Evolutionary conservation across 2,329 filamentous ascomycete genomes (phyloP).

Genomic region (Blumeria hordei): DNA sequence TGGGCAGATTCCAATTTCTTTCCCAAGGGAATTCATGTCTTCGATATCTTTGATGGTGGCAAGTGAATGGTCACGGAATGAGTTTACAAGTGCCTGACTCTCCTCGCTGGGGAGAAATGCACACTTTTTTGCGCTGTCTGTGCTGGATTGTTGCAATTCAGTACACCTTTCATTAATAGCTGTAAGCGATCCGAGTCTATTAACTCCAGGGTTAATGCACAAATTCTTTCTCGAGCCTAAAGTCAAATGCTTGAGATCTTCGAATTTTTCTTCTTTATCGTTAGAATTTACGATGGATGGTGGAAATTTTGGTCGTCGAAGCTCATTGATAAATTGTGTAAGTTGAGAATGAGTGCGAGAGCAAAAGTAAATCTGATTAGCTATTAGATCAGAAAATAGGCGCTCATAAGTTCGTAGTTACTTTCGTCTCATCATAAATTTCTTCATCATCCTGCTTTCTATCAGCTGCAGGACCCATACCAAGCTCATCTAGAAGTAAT

Average conservation of each 20-base stretch:
- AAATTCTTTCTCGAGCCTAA: constrained; percentile 45
- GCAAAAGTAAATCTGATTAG: constrained; percentile 35
- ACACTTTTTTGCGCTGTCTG: constrained; percentile 41
- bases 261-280: constrained; percentile 16
- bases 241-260: constrained; percentile 40
- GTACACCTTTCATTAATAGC: constrained; percentile 87
- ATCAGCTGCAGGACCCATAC: constrained; percentile 14
- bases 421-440: constrained; percentile 30
- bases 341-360: constrained; percentile 53
- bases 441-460: constrained; percentile 22
- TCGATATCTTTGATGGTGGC: constrained; percentile 84
- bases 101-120: constrained; percentile 57
- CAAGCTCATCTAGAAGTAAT: constrained; percentile 33
- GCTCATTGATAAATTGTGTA: constrained; percentile 43
- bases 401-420: constrained; percentile 3
- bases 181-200: constrained; percentile 39
- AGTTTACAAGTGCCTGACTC: constrained; percentile 42
- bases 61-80: constrained; percentile 66
- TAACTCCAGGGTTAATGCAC: constrained; percentile 74
- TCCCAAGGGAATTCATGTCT: constrained; percentile 58
- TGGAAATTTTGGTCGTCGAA: constrained; percentile 38
- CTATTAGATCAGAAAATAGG: constrained; percentile 2
- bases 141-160: constrained; percentile 58
- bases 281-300: constrained; percentile 24
- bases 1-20: constrained; percentile 59